phyloP scores from a whole-genome alignment of 2,329 filamentous ascomycete genomes.

The Rhynchosporium graminicola region DNA sequence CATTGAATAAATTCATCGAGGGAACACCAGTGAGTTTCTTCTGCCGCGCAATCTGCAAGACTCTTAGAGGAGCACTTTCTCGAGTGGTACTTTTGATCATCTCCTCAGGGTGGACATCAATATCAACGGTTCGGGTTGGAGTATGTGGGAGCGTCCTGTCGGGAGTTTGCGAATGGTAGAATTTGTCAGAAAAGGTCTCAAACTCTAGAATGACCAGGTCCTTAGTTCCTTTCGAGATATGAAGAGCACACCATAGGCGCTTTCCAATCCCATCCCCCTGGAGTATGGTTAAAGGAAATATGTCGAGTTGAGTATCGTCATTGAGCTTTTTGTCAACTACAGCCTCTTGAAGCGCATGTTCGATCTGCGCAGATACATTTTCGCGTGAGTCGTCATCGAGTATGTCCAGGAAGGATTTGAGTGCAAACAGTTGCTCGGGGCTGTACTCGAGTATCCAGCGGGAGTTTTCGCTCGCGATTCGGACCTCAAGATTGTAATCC shows the following conservation, averaged over 20 bases:
- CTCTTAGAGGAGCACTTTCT: conserved; percentile 26
- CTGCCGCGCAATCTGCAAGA: conserved; percentile 27
- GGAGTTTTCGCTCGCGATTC: conserved; percentile 35
- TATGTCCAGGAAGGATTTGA: conserved; percentile 31
- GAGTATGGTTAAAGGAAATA: conserved; percentile 25
- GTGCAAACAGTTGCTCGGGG: conserved; percentile 30
- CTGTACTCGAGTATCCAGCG: conserved; percentile 29
- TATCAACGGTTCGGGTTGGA: conserved; percentile 17
- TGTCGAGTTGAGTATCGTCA: conserved; percentile 28
- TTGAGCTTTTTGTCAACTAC: not conserved
- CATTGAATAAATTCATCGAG: conserved; percentile 34
- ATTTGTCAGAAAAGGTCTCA: conserved; percentile 30
- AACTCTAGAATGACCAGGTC: conserved; percentile 34
- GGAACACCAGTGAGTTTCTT: conserved; percentile 23
- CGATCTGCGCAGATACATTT: conserved; percentile 27
- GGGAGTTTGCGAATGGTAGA: conserved; percentile 24
- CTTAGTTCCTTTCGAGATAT: conserved; percentile 24
- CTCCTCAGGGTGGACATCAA: conserved; percentile 27
- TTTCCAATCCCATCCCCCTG: conserved; percentile 18
- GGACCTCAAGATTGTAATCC: conserved; percentile 26
- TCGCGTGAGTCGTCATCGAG: conserved; percentile 24
- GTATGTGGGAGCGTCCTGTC: conserved; percentile 21
- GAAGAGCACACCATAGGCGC: conserved; percentile 34
- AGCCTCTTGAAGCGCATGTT: conserved; percentile 24
- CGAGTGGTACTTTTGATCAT: conserved; percentile 28